Base-by-base conservation (phyloP, 305 asterid genomes). In the Petunia hybrid region DNA sequence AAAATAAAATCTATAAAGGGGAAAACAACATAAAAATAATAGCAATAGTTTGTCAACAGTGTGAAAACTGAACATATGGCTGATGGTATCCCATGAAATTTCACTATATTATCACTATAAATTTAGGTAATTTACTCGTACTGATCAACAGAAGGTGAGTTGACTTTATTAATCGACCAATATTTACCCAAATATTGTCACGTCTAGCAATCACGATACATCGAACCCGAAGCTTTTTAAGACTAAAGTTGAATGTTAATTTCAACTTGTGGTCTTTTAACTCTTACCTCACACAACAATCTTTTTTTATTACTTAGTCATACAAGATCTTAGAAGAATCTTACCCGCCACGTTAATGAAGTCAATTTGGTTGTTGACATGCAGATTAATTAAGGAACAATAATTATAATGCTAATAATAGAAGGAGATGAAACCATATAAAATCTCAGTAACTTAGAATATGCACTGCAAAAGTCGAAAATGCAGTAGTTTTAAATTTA, bases 341-440 rank as follows among this genome's bases (percentile, higher is more conserved):
- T 70, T 71, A 31, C 43, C 2, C 8, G 61, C 13, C 60, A 48
- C 77, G 77, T 70, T 36, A 35, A 48, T 31, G 45, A 46, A 73
- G 78, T 36, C 78, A 73, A 73, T 62, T 51, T 73, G 6, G 63
- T 71, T 48, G 63, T 48, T 73, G 78, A 22, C 63, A 73, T 51
- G 78, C 63, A 51, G 62, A 73, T 48, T 73, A 73, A 35, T 48
- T 35, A 48, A 6, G 45, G 45, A 71, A 16, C 31, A 70, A 10
- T n/a, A 48, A 31, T 48, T 43, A 10, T n/a, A 48, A 31, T 48
- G 62, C 5, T 48, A 48, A 48, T 71, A 48, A 48, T 71, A 31
- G 35, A 6, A 42, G 35, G 31, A 71, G 39, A 8, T 14, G 62
- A 46, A 71, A 10, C 31, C 22, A 22, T 9, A 43, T 16, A 70